Percentiles rank a stretch among this genome's conserved stretches.
Evolutionary conservation across 495 filamentous ascomycete genomes (phyloP).

Genomic region (Hamigera avellanea): DNA sequence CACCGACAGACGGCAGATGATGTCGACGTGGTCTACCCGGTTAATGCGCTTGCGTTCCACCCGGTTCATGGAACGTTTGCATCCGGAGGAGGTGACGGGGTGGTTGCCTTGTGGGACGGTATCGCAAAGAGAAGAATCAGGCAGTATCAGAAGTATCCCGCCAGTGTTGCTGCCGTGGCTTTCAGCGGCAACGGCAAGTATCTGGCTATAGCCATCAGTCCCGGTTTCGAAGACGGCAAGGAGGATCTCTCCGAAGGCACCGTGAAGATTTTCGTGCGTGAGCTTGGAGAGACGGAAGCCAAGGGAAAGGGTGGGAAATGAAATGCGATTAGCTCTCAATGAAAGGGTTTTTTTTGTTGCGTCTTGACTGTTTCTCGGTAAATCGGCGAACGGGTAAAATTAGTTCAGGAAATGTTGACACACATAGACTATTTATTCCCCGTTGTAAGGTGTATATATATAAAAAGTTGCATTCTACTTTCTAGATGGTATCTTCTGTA

Average conservation of each 20-base stretch:
- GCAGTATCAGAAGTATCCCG: constrained; percentile 74
- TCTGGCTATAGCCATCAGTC: constrained; percentile 73
- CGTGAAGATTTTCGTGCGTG: constrained; percentile 68
- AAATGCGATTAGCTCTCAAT: constrained; percentile 1
- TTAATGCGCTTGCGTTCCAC: constrained; percentile 90
- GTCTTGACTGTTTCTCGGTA: background rate
- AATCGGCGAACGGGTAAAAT: background rate
- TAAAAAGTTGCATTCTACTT: constrained; percentile 9
- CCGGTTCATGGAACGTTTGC: constrained; percentile 86
- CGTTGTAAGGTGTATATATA: constrained; percentile 1
- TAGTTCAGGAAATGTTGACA: background rate
- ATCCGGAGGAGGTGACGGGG: constrained; percentile 83
- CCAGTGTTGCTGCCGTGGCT: constrained; percentile 62
- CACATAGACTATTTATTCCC: background rate
- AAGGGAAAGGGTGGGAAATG: constrained; percentile 70
- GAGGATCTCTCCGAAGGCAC: constrained; percentile 59
- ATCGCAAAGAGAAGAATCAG: constrained; percentile 80
- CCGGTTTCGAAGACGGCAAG: constrained; percentile 86
- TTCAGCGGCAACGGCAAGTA: constrained; percentile 75
- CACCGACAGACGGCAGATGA: constrained; percentile 67
- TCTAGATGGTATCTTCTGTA: background rate
- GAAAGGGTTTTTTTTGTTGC: background rate
- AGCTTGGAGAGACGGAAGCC: constrained; percentile 77
- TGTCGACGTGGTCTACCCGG: constrained; percentile 84
- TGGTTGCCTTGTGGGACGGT: constrained; percentile 94